A percentile compares a stretch with the other conserved stretches of the same genome.
Conservation (phyloP, 768 basidiomycete genomes). For the Macrolepiota albuminosa region DNA sequence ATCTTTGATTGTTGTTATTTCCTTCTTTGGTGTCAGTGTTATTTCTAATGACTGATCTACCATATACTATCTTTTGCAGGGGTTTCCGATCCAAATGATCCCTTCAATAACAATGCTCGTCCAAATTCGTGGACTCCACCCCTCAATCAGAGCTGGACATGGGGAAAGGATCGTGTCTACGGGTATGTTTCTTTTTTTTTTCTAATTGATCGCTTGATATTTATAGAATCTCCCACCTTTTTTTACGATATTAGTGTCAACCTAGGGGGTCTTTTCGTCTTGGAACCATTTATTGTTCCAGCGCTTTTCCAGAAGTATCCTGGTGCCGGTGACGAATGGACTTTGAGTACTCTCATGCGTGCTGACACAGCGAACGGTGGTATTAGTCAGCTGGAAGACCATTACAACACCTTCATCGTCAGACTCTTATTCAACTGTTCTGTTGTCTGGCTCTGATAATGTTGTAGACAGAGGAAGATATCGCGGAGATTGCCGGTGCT, state of each 20-base stretch:
- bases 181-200: constrained; percentile 40
- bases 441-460: background rate
- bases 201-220: background rate
- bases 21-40: background rate
- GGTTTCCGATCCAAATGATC: constrained; percentile 63
- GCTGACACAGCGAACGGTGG: constrained; percentile 45
- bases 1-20: background rate
- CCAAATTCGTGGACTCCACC: constrained; percentile 80
- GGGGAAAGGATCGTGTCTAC: constrained; percentile 52
- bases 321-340: constrained; percentile 68
- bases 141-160: constrained; percentile 72
- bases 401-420: constrained; percentile 84
- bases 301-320: constrained; percentile 65
- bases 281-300: constrained; percentile 71
- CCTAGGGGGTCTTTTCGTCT: constrained; percentile 70
- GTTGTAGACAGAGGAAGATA: constrained; percentile 79
- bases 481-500: constrained; percentile 84
- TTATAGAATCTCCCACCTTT: constrained; percentile 6
- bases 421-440: constrained; percentile 21
- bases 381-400: constrained; percentile 61
- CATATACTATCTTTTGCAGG: constrained; percentile 31
- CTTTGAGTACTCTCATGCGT: constrained; percentile 59
- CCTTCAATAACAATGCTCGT: constrained; percentile 70
- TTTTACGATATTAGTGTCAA: constrained; percentile 49
- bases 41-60: constrained; percentile 2